These are phyloP conservation scores for Colletotrichum chlorophyti DNA, from an alignment of 2,329 filamentous ascomycete species.

Conservation along the genomic window DNA sequence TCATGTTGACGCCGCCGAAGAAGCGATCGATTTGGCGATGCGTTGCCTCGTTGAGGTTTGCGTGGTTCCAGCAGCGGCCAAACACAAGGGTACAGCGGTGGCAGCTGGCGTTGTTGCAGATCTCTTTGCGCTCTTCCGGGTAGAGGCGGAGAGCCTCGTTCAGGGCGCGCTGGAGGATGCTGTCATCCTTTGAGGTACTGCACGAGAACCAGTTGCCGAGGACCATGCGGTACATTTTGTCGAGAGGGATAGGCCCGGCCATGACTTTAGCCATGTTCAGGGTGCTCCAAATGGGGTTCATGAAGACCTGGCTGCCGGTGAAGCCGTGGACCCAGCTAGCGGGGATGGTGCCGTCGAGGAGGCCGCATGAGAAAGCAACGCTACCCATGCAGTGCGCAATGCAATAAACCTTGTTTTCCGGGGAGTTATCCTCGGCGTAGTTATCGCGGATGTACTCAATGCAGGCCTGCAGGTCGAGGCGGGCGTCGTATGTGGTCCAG, in stretches of 20 bases:
- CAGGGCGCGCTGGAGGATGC: slow-evolving; percentile 54
- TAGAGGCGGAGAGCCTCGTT: slow-evolving; percentile 66
- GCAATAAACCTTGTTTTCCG: slow-evolving; percentile 56
- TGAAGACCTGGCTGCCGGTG: slow-evolving; percentile 67
- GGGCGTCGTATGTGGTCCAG: slow-evolving; percentile 66
- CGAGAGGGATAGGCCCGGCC: slow-evolving; percentile 54
- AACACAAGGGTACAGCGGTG: slow-evolving; percentile 67
- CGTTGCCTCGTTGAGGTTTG: slow-evolving; percentile 70
- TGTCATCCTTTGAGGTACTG: slow-evolving; percentile 52
- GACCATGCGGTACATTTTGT: slow-evolving; percentile 53
- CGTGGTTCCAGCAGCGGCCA: slow-evolving; percentile 69
- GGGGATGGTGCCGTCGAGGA: slow-evolving; percentile 68
- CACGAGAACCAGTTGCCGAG: slow-evolving; percentile 64
- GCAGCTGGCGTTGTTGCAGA: slow-evolving; percentile 67
- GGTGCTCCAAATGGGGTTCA: slow-evolving; percentile 65
- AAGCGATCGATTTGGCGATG: slow-evolving; percentile 67
- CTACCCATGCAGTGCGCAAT: slow-evolving; percentile 70
- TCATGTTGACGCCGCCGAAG: slow-evolving; percentile 69
- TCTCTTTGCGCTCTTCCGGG: slow-evolving; percentile 59
- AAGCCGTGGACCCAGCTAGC: slow-evolving; percentile 63
- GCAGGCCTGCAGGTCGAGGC: slow-evolving; percentile 64
- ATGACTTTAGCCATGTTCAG: slow-evolving; percentile 64
- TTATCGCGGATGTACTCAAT: slow-evolving; percentile 57
- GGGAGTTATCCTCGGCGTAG: slow-evolving; percentile 36
- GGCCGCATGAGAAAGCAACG: slow-evolving; percentile 62